Percentiles rank a stretch among this genome's conserved stretches.
These are phyloP conservation scores for Pueraria montana DNA, from an alignment of 306 rosid species.

Conservation along the genomic window DNA sequence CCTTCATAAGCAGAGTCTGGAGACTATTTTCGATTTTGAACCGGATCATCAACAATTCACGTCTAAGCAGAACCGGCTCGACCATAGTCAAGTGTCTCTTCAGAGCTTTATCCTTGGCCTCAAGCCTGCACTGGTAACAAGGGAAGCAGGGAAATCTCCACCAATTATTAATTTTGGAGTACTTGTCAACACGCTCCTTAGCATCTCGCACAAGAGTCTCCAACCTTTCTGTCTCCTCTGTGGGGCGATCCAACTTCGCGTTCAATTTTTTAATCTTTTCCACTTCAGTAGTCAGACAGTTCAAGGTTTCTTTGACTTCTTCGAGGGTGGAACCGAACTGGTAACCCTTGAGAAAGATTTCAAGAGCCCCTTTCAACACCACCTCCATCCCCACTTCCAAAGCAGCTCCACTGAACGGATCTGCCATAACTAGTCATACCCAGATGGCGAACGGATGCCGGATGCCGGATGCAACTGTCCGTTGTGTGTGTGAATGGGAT, in stretches of 20 bases:
- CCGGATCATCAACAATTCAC: too few relatives aligned
- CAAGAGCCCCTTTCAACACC: neutral
- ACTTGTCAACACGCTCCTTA: slow-evolving; percentile 42
- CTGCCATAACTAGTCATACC: neutral
- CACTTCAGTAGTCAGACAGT: too few relatives aligned
- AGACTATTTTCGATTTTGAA: too few relatives aligned
- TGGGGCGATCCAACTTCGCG: slow-evolving; percentile 47
- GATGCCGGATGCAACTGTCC: neutral
- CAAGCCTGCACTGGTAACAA: slow-evolving; percentile 40
- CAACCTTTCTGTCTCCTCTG: slow-evolving; percentile 24
- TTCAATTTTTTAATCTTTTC: too few relatives aligned
- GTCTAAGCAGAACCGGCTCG: too few relatives aligned
- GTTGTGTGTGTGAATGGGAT: neutral
- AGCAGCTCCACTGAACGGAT: slow-evolving; percentile 7
- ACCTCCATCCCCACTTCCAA: slow-evolving; percentile 43
- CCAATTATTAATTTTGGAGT: slow-evolving; percentile 46
- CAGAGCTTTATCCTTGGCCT: too few relatives aligned
- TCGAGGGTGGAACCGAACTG: too few relatives aligned
- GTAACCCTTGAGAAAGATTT: too few relatives aligned
- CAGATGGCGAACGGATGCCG: neutral
- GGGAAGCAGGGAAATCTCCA: slow-evolving; percentile 46
- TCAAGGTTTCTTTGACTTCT: too few relatives aligned
- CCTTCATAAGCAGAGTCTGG: too few relatives aligned
- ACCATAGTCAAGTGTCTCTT: too few relatives aligned
- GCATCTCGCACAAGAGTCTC: slow-evolving; percentile 36